Conservation (phyloP, 192 early-diverging fungal genomes). For the Helicostylum pulchrum region DNA sequence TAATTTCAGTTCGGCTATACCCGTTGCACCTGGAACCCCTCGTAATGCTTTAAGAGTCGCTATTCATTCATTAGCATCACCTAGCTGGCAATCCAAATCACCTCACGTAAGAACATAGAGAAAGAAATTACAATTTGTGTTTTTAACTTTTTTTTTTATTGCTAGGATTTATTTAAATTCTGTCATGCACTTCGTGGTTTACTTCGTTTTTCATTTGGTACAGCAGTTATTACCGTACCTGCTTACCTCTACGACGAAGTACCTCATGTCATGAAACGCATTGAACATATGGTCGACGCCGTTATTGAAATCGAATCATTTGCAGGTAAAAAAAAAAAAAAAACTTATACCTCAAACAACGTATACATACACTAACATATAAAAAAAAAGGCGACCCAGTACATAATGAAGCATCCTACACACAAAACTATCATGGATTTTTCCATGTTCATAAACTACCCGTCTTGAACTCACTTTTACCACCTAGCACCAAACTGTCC, state of each 20-base stretch:
- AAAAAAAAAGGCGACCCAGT: slow-evolving; percentile 45
- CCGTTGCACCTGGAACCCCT: slow-evolving; percentile 33
- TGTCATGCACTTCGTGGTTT: slow-evolving; percentile 71
- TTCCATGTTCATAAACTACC: slow-evolving; percentile 84
- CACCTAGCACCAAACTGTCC: slow-evolving; percentile 67
- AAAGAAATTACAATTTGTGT: too few species aligned
- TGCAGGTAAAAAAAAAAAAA: slow-evolving; percentile 58
- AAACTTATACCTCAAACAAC: too few species aligned
- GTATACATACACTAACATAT: neutral
- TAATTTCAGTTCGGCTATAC: slow-evolving; percentile 48
- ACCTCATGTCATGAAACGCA: slow-evolving; percentile 53
- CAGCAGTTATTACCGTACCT: slow-evolving; percentile 79
- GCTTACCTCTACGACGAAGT: slow-evolving; percentile 66
- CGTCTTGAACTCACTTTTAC: slow-evolving; percentile 69
- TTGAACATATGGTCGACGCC: slow-evolving; percentile 82
- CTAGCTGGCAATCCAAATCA: slow-evolving; percentile 67
- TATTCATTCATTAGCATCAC: slow-evolving; percentile 78
- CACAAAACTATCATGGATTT: slow-evolving; percentile 82
- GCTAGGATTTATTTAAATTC: slow-evolving; percentile 62
- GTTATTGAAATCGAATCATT: slow-evolving; percentile 93
- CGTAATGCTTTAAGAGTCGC: slow-evolving; percentile 76
- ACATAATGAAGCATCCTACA: slow-evolving; percentile 52
- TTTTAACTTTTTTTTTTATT: neutral
- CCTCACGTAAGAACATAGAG: slow-evolving; percentile 54
- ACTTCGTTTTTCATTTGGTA: slow-evolving; percentile 73